Evolutionary conservation across 352 stramenopile genomes (phyloP).

Genomic region (Globisporangium heterothallicum): DNA sequence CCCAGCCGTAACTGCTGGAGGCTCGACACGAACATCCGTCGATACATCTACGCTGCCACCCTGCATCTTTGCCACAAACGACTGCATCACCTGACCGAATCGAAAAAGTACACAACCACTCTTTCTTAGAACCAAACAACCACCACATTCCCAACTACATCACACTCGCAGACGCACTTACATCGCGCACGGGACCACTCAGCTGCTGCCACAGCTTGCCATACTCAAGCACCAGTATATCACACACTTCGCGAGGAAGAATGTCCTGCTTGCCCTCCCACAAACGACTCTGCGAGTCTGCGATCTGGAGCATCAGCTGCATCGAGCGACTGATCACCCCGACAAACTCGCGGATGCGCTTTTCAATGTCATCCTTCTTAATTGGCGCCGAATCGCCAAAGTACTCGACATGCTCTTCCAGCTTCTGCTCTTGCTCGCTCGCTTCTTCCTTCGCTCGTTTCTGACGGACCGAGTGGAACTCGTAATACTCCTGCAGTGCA

Average conservation of each 20-base stretch:
- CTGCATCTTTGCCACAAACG: slow-evolving; percentile 13
- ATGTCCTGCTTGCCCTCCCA: slow-evolving; percentile 40
- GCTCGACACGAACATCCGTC: not conserved
- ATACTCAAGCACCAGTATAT: slow-evolving; percentile 36
- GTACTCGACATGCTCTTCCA: slow-evolving; percentile 47
- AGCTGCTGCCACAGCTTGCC: slow-evolving; percentile 37
- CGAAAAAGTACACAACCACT: slow-evolving; percentile 7
- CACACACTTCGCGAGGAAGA: slow-evolving; percentile 28
- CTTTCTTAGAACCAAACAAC: slow-evolving; percentile 10
- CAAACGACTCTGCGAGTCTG: slow-evolving; percentile 36
- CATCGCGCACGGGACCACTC: slow-evolving; percentile 44
- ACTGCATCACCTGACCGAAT: slow-evolving; percentile 17
- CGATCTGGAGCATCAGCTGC: slow-evolving; percentile 54
- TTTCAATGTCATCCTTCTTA: slow-evolving; percentile 55
- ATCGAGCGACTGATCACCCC: slow-evolving; percentile 43
- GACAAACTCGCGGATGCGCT: slow-evolving; percentile 59
- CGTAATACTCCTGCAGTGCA: slow-evolving; percentile 39
- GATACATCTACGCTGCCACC: not conserved
- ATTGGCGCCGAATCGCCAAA: slow-evolving; percentile 63
- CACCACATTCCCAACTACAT: slow-evolving; percentile 10
- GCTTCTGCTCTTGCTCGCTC: slow-evolving; percentile 34
- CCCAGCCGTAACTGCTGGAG: too few species aligned
- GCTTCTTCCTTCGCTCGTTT: slow-evolving; percentile 36
- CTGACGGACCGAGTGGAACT: slow-evolving; percentile 60
- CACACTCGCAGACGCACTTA: slow-evolving; percentile 14